Base-by-base conservation (phyloP, 2,329 filamentous ascomycete genomes). In the Arthroderma uncinatum region DNA sequence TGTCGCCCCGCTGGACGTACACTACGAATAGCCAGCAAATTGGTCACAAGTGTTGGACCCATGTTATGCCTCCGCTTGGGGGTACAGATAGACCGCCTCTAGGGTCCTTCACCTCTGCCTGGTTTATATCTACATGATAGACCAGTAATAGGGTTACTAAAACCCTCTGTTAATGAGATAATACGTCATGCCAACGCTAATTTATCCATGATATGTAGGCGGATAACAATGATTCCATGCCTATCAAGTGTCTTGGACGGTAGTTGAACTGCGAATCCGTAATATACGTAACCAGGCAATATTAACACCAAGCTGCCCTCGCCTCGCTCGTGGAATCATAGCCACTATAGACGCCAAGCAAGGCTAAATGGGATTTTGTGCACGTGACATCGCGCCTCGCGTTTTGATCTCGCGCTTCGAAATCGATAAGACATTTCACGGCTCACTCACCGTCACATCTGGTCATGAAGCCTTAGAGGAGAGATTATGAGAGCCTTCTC, bases 361-460 rank as follows among this genome's bases (percentile, higher is more conserved):
- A 44, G 1, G 4, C 12, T 25, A 28, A 44, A 44, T 25, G 9
- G 8, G n/a, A 33, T 50, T 16, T 23, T 33, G 2, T 14, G 1
- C 52, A 54, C 52, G 52, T 54, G 52, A 54, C 16, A 12, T 36
- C 52, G 52, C 36, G 52, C 52, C 14, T 53, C 52, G 52, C 36
- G 52, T 54, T 54, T 21, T 53, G 10, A 8, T 42, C 39, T 25
- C 34, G 52, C 34, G 52, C 44, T 54, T 28, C 34, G n/a, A 21
- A 42, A 42, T 23, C 19, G 52, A 30, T 40, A 34, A 34, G 48
- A 53, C 9, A 53, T 19, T 34, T 53, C 50, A 34, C 2, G 14
- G 10, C n/a, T 25, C 12, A 33, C 28, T 25, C n/a, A 23, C 52
- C 2, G n/a, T 34, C 23, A 16, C 8, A 33, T 50, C 8, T 21